These are phyloP conservation scores for Zymoseptoria pseudotritici DNA, from an alignment of 2,329 filamentous ascomycete genomes.

Conservation along the genomic window DNA sequence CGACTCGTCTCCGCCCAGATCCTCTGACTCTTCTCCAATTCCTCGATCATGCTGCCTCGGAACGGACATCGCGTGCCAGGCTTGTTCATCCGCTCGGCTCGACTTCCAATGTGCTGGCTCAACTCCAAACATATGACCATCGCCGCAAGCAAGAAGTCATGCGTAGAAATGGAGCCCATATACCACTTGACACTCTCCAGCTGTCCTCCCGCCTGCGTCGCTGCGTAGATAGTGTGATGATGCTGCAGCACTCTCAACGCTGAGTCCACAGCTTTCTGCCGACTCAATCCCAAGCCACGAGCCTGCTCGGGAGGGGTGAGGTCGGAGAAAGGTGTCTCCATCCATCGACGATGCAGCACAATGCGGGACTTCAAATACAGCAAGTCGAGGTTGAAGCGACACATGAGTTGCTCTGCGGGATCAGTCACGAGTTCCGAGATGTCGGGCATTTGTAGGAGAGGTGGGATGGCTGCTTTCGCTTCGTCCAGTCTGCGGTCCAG, in stretches of 20 bases:
- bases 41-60: constrained; percentile 24
- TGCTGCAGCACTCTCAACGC: constrained; percentile 43
- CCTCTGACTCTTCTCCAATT: constrained; percentile 26
- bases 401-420: constrained; percentile 44
- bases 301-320: constrained; percentile 29
- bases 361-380: constrained; percentile 46
- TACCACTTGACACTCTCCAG: constrained; percentile 41
- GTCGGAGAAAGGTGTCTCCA: constrained; percentile 30
- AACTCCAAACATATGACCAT: constrained; percentile 44
- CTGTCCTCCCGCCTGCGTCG: constrained; percentile 39
- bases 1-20: constrained; percentile 23
- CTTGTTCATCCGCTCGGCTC: constrained; percentile 7
- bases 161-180: constrained; percentile 38
- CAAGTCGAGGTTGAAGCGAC: constrained; percentile 45
- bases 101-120: constrained; percentile 20
- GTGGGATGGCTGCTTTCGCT: constrained; percentile 29
- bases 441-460: constrained; percentile 31
- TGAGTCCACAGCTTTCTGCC: constrained; percentile 40
- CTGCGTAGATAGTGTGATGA: constrained; percentile 44
- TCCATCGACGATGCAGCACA: constrained; percentile 48
- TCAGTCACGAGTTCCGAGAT: constrained; percentile 41
- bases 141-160: constrained; percentile 43
- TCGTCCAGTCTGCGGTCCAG: constrained; percentile 32
- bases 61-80: constrained; percentile 17
- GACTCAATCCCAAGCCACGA: constrained; percentile 24